Percentiles rank a stretch among this genome's conserved stretches.
phyloP scores from a whole-genome alignment of 1,139 yeast species.

The Yamadazyma blattariae region DNA sequence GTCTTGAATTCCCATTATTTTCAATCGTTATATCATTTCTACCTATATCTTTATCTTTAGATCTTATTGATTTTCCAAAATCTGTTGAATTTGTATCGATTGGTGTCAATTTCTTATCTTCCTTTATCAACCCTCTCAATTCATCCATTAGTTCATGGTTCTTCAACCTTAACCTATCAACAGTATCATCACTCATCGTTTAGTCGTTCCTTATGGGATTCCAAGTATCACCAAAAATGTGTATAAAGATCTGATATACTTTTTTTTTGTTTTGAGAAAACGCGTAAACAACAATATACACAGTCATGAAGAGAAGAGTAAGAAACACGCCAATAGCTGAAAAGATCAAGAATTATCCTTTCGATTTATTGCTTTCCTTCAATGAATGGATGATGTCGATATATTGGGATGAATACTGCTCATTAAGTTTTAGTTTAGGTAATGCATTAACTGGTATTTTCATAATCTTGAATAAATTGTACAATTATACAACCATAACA shows the following conservation, averaged over 20 bases:
- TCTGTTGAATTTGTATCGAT: conserved; percentile 4
- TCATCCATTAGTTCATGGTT: conserved; percentile 6
- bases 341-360: conserved; percentile 49
- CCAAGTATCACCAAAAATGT: no score
- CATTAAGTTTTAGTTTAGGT: conserved; percentile 26
- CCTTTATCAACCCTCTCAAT: conserved; percentile 5
- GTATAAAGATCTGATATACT: not conserved
- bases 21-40: no score
- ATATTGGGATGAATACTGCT: conserved; percentile 62
- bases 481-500: conserved; percentile 3
- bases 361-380: conserved; percentile 50
- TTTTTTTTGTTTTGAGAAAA: not conserved
- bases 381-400: conserved; percentile 55
- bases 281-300: not conserved
- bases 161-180: conserved; percentile 6
- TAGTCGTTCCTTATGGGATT: no score
- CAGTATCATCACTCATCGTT: conserved; percentile 8
- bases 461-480: conserved; percentile 2
- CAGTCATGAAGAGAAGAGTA: conserved; percentile 14
- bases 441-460: conserved; percentile 6
- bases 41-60: not conserved
- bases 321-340: conserved; percentile 36
- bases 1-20: no score
- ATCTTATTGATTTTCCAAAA: no score
- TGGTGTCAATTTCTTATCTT: conserved; percentile 7